Evolutionary conservation across 805 yeast species (phyloP).

Genomic region (Myxozyma nipponensis): DNA sequence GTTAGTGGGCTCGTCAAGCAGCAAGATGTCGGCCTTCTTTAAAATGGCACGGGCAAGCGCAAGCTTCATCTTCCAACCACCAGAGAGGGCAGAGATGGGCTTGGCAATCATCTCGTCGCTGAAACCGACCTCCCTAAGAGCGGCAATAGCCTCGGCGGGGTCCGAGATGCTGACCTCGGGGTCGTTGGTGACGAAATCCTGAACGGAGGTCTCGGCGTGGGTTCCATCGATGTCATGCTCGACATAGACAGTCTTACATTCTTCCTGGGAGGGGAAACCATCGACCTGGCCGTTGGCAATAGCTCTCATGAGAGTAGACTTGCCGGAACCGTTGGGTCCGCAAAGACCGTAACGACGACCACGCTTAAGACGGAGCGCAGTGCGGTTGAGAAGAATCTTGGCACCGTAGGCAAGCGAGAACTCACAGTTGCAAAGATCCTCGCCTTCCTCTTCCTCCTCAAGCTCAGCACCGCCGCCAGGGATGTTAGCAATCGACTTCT

Average conservation of each 20-base stretch:
- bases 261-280: conserved; percentile 99
- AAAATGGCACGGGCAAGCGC: conserved; percentile 99
- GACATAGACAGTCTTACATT: conserved; percentile 98
- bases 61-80: conserved; percentile 99
- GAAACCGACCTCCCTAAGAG: conserved; percentile 89
- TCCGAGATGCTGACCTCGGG: conserved; percentile 61
- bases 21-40: conserved; percentile 95
- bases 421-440: conserved; percentile 99
- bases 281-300: conserved; percentile 98
- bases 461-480: conserved; percentile 90
- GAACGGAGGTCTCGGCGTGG: conserved; percentile 91
- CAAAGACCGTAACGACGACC: conserved; percentile 98
- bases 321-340: conserved; percentile 99
- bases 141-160: conserved; percentile 67
- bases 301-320: conserved; percentile 97
- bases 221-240: conserved; percentile 99
- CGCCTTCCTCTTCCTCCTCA: conserved; percentile 96
- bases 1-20: conserved; percentile 99
- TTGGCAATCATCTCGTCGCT: conserved; percentile 84
- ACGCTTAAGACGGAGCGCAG: conserved; percentile 97
- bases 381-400: conserved; percentile 98
- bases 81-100: conserved; percentile 96
- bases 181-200: conserved; percentile 87
- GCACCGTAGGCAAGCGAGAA: conserved; percentile 99
- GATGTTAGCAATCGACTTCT: conserved; percentile 94